phyloP scores from a whole-genome alignment of 306 rosid genomes.

The Quercus variabilis region DNA sequence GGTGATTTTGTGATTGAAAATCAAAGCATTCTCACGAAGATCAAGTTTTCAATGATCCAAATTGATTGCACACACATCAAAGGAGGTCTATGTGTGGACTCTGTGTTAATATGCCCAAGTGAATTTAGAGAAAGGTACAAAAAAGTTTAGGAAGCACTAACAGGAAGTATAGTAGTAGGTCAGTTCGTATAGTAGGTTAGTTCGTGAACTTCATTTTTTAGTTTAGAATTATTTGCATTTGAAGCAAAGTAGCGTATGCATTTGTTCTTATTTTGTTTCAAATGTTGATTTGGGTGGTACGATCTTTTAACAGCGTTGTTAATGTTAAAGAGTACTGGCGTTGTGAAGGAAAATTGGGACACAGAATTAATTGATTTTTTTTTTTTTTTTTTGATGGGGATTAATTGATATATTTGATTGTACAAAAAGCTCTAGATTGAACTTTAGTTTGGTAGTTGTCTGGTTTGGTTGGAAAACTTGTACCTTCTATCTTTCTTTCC shows the following conservation, averaged over 20 bases:
- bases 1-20: slow-evolving; percentile 52
- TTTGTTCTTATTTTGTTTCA: neutral
- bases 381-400: too few species aligned
- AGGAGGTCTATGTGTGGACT: slow-evolving; percentile 85
- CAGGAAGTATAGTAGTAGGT: neutral
- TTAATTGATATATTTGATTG: neutral
- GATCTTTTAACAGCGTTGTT: neutral
- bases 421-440: too few species aligned
- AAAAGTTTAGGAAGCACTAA: slow-evolving; percentile 7
- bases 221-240: neutral
- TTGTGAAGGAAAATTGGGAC: neutral
- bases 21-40: slow-evolving; percentile 27
- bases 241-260: neutral
- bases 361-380: neutral
- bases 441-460: too few species aligned
- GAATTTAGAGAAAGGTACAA: slow-evolving; percentile 18
- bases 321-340: neutral
- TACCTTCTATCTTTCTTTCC: too few species aligned
- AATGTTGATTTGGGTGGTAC: neutral
- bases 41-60: slow-evolving; percentile 76
- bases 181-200: neutral
- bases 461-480: too few species aligned
- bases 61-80: slow-evolving; percentile 91
- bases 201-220: neutral
- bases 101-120: slow-evolving; percentile 51